Percentiles rank a stretch among this genome's conserved stretches.
Conservation (phyloP, 495 filamentous ascomycete species). For the Aspergillus conjunctus region DNA sequence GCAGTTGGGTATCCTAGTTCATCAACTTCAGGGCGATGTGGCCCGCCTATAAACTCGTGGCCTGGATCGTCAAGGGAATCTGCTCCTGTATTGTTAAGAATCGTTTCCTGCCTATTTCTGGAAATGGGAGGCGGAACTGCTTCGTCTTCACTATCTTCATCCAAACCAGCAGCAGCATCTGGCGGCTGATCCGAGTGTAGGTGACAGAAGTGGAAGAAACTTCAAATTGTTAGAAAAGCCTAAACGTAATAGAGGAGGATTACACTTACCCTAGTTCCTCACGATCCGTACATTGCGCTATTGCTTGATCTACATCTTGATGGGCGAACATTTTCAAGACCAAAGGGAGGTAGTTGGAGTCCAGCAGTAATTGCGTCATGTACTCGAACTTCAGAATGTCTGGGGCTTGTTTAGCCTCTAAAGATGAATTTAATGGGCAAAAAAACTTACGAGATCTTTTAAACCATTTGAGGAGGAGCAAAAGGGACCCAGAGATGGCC, state of each 20-base stretch:
- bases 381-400: slow-evolving; percentile 97
- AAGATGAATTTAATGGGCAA: neutral
- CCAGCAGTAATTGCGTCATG: slow-evolving; percentile 85
- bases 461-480: slow-evolving; percentile 93
- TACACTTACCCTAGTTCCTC: slow-evolving; percentile 76
- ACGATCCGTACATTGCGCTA: slow-evolving; percentile 82
- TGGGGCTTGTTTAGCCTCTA: slow-evolving; percentile 38
- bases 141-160: slow-evolving; percentile 62
- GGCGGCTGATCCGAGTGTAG: slow-evolving; percentile 51
- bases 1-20: slow-evolving; percentile 77
- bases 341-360: slow-evolving; percentile 90
- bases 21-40: slow-evolving; percentile 75
- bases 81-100: slow-evolving; percentile 29
- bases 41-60: slow-evolving; percentile 37
- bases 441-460: slow-evolving; percentile 80
- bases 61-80: slow-evolving; percentile 38
- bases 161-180: slow-evolving; percentile 28
- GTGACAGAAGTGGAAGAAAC: slow-evolving; percentile 89
- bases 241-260: slow-evolving; percentile 5
- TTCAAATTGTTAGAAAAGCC: slow-evolving; percentile 36
- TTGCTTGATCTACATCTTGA: slow-evolving; percentile 84
- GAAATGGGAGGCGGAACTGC: slow-evolving; percentile 82
- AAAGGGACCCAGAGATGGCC: slow-evolving; percentile 80
- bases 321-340: slow-evolving; percentile 90
- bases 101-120: slow-evolving; percentile 49